Evolutionary conservation across 2,329 filamentous ascomycete species (phyloP).

Genomic region (Ceratocystis papillata): DNA sequence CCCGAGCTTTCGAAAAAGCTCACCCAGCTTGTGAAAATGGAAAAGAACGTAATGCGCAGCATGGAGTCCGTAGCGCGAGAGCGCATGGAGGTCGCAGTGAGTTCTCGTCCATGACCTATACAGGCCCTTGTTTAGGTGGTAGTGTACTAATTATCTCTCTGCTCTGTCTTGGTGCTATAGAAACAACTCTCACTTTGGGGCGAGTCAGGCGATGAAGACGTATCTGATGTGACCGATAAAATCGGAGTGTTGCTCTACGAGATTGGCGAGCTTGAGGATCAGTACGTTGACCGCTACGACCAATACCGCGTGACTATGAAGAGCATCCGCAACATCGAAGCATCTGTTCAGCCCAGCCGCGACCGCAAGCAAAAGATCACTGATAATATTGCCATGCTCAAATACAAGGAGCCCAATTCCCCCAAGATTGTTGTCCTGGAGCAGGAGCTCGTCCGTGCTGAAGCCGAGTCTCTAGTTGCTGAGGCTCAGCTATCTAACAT

Average conservation of each 20-base stretch:
- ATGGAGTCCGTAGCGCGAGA: slow-evolving; percentile 90
- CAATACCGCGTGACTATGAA: slow-evolving; percentile 99
- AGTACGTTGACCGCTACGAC: slow-evolving; percentile 97
- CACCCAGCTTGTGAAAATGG: slow-evolving; percentile 97
- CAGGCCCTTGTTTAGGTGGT: background rate
- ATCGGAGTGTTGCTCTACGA: slow-evolving; percentile 95
- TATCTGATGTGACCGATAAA: slow-evolving; percentile 98
- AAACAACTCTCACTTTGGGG: slow-evolving; percentile 99
- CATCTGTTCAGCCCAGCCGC: slow-evolving; percentile 92
- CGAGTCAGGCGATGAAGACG: slow-evolving; percentile 88
- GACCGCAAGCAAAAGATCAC: slow-evolving; percentile 99
- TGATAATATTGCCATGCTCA: slow-evolving; percentile 95
- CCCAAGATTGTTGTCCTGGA: slow-evolving; percentile 95
- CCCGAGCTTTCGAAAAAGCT: slow-evolving; percentile 95
- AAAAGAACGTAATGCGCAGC: slow-evolving; percentile 99
- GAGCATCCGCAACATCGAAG: slow-evolving; percentile 98
- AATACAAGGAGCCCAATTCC: slow-evolving; percentile 99
- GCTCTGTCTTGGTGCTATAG: slow-evolving; percentile 37
- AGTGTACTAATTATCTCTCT: background rate
- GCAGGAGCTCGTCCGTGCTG: slow-evolving; percentile 94
- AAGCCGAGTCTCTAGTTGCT: slow-evolving; percentile 96
- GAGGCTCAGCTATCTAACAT: slow-evolving; percentile 99
- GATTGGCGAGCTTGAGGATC: slow-evolving; percentile 94
- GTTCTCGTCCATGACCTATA: slow-evolving; percentile 32
- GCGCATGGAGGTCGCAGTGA: slow-evolving; percentile 95